Evolutionary conservation across 139 green algal genomes (phyloP).

Genomic region (Auxenochlorella protothecoides): DNA sequence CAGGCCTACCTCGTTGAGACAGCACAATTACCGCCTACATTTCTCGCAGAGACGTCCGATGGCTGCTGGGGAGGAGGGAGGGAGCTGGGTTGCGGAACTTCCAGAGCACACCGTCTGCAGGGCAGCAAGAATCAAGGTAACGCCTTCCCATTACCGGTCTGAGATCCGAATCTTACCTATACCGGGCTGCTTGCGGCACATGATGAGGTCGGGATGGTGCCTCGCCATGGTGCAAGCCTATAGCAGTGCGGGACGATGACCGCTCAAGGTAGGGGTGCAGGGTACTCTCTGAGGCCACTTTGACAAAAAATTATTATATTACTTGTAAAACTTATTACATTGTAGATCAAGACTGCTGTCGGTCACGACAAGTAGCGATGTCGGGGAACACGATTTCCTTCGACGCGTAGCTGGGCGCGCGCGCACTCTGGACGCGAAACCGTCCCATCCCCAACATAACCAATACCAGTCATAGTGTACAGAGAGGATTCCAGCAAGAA

Average conservation of each 20-base stretch:
- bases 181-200: slow-evolving; percentile 96
- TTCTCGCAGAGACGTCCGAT: slow-evolving; percentile 93
- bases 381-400: too few species aligned
- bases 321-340: not conserved
- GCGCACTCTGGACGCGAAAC: too few species aligned
- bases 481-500: not conserved
- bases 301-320: not conserved
- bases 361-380: too few species aligned
- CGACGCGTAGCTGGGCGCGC: too few species aligned
- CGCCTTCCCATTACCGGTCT: too few species aligned
- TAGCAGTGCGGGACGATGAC: too few species aligned
- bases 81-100: not conserved
- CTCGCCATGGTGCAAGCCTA: slow-evolving; percentile 40
- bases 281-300: not conserved
- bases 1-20: too few species aligned
- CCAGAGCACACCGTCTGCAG: not conserved
- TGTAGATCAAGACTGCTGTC: too few species aligned
- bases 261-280: too few species aligned
- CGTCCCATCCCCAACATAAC: not conserved
- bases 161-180: slow-evolving; percentile 56
- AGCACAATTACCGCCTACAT: slow-evolving; percentile 31
- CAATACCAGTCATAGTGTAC: not conserved
- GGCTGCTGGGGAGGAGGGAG: slow-evolving; percentile 20
- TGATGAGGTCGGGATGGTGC: slow-evolving; percentile 90
- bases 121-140: not conserved